Evolutionary conservation across 352 stramenopile species (phyloP).

Genomic region (Achlya hypogyna): DNA sequence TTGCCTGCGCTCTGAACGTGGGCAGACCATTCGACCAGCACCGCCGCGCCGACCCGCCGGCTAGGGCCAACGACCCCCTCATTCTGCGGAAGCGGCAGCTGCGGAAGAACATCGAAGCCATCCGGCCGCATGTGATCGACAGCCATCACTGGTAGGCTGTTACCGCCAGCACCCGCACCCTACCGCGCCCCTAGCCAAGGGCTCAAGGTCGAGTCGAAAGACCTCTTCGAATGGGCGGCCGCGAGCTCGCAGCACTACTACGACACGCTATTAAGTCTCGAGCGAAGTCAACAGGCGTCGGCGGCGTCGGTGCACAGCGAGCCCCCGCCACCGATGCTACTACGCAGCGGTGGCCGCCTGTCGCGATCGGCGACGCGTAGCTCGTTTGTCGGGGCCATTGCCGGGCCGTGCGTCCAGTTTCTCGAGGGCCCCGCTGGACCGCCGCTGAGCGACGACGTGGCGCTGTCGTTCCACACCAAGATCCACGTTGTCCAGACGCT

Average conservation of each 20-base stretch:
- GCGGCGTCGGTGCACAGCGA: not conserved
- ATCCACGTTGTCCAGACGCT: conserved; percentile 5
- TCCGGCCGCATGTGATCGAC: conserved; percentile 59
- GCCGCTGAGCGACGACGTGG: not conserved
- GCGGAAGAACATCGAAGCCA: conserved; percentile 50
- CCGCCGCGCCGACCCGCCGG: not conserved
- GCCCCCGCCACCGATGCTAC: not conserved
- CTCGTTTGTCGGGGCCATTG: not conserved
- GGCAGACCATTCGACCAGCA: conserved; percentile 52
- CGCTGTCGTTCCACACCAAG: conserved; percentile 4
- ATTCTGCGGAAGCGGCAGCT: conserved; percentile 51
- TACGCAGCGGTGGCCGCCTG: not conserved
- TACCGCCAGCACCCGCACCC: not conserved
- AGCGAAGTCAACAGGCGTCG: conserved; percentile 2
- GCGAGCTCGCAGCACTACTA: conserved; percentile 6
- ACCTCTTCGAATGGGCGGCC: conserved; percentile 67
- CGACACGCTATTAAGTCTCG: not conserved
- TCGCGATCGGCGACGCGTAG: not conserved
- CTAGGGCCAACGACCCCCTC: conserved; percentile 30
- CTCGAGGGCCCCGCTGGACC: not conserved
- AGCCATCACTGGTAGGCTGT: conserved; percentile 28
- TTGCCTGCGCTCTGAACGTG: conserved; percentile 22
- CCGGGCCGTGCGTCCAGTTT: conserved; percentile 5
- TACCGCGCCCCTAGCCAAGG: conserved; percentile 23
- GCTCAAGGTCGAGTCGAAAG: conserved; percentile 40